phyloP scores from a whole-genome alignment of 1,284 basidiomycete genomes.

The Tilletia horrida region DNA sequence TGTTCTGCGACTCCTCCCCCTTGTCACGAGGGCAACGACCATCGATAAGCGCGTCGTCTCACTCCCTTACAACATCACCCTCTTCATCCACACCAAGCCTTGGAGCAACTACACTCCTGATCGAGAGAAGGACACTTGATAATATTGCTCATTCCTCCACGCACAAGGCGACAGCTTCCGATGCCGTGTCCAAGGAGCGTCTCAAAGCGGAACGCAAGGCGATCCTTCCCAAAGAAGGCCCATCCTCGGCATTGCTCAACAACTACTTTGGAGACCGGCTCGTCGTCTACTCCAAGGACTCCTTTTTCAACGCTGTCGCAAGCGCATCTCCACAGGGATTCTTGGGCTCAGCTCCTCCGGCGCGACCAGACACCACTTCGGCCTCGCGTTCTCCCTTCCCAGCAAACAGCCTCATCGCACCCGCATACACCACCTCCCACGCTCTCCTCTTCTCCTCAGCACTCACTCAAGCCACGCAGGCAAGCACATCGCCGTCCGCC shows the following conservation, averaged over 20 bases:
- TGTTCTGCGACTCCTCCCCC: no score
- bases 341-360: no score
- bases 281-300: constrained; percentile 13
- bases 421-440: not conserved
- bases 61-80: not conserved
- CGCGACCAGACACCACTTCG: no score
- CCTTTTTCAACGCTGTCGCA: not conserved
- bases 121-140: not conserved
- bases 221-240: not conserved
- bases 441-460: constrained; percentile 8
- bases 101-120: constrained; percentile 4
- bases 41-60: no score
- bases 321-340: no score
- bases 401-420: no score
- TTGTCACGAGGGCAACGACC: no score
- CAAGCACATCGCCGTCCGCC: no score
- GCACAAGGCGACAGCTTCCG: not conserved
- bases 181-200: constrained; percentile 7
- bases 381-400: no score
- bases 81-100: not conserved
- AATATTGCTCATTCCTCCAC: not conserved
- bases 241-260: no score
- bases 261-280: not conserved
- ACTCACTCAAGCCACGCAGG: not conserved
- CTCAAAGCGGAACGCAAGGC: not conserved